Base-by-base conservation (phyloP, 2,329 filamentous ascomycete genomes). In the Trematosphaeria pertusa region DNA sequence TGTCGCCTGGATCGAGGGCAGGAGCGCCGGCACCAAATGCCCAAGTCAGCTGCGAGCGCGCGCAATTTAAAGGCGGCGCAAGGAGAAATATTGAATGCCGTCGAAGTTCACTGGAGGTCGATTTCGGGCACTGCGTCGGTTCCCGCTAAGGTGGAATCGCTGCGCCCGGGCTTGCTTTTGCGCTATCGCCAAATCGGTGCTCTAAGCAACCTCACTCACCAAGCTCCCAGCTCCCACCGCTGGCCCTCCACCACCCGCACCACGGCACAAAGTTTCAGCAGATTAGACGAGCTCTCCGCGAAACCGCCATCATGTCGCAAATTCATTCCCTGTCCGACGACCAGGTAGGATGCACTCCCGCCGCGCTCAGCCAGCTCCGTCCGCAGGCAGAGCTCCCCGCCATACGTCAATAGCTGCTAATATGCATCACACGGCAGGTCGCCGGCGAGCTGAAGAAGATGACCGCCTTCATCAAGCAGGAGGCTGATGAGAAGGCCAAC, bases 381-480 rank as follows among this genome's bases (percentile, higher is more conserved):
- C 58, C 52, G 45, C 52, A 7, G 40, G 43, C 46, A 46, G 44
- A 56, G 43, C 53, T 41, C 54, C 46, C 51, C 54, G 46, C 47
- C 34, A 22, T 54, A 62, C 61, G 52, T 54, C 52, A 51, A 45
- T 61, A 55, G 44, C 58, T 58, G 62, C 63, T 69, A 65, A 69
- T 53, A 26, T 36, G 35, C 37, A 31, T 47, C 56, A 18, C 43
- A 54, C 58, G 54, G 41, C 73, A 97, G 91, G 94, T 99, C 83
- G 87, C 89, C 78, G 87, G 90, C 78, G 94, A 99, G 86, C 89
- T 99, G 78, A 92, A 90, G 83, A 99, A 99, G 85, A 99, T 99
- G 94, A 97, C 94, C 50, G 93, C 92, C 72, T 99, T 99, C 85
- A 99, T 99, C 86, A 90, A 91, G 76, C 94, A 97, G 79, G 94